Percentiles rank a stretch among this genome's conserved stretches.
phyloP scores from a whole-genome alignment of 768 basidiomycete genomes.

The Boletus sp. region DNA sequence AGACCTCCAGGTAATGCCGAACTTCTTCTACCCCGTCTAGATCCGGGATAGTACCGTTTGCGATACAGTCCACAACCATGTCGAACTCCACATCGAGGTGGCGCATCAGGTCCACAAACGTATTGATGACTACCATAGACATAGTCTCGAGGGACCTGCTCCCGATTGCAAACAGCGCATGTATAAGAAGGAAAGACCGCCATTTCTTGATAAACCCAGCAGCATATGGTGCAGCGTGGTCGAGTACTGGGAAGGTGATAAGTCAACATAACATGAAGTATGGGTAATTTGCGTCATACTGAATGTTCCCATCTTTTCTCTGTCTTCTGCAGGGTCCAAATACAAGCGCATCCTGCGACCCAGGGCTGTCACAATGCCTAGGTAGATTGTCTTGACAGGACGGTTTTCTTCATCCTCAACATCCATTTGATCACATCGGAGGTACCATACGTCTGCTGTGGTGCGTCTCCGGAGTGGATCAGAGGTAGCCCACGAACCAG shows the following conservation, averaged over 20 bases:
- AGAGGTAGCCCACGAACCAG: no score
- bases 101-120: background rate
- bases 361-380: background rate
- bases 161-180: background rate
- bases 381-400: background rate
- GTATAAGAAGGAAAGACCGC: background rate
- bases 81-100: background rate
- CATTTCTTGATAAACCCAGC: background rate
- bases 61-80: background rate
- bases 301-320: slow-evolving; percentile 11
- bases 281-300: background rate
- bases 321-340: slow-evolving; percentile 2
- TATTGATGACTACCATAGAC: background rate
- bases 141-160: background rate
- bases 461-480: background rate
- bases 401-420: background rate
- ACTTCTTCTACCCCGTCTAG: background rate
- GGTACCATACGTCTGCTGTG: background rate
- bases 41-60: background rate
- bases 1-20: background rate
- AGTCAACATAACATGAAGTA: background rate
- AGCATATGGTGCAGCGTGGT: background rate
- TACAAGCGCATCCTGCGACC: background rate
- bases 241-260: background rate
- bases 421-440: background rate